phyloP scores from a whole-genome alignment of 2,329 filamentous ascomycete genomes.

The Corynespora cassiicola region DNA sequence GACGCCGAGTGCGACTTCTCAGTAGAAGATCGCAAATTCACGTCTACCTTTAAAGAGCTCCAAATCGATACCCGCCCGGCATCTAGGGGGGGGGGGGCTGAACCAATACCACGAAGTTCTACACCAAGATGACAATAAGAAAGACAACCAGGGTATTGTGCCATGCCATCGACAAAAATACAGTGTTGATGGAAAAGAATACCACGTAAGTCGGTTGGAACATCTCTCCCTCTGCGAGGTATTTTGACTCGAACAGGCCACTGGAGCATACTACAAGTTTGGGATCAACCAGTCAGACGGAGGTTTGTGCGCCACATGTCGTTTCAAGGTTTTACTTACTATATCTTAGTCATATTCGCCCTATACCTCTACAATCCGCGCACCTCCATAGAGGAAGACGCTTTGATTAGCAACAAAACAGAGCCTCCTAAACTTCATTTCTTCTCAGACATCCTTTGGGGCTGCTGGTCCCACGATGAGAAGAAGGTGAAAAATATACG shows the following conservation, averaged over 20 bases:
- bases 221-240: background rate
- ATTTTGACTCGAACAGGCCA: slow-evolving; percentile 1
- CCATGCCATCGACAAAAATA: no score
- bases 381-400: background rate
- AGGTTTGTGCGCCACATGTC: slow-evolving; percentile 1
- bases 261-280: slow-evolving; percentile 1
- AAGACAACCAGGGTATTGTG: no score
- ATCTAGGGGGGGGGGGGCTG: no score
- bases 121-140: no score
- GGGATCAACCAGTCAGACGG: slow-evolving; percentile 2
- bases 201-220: background rate
- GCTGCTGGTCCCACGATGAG: slow-evolving; percentile 20
- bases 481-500: slow-evolving; percentile 16
- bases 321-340: background rate
- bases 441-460: slow-evolving; percentile 28
- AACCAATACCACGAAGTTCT: no score
- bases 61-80: no score
- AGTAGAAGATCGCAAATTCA: no score
- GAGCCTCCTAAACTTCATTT: slow-evolving; percentile 20
- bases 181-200: slow-evolving; percentile 4
- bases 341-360: slow-evolving; percentile 6
- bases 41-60: no score
- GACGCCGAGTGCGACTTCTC: no score
- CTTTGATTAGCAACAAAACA: background rate
- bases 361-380: slow-evolving; percentile 3